Base-by-base conservation (phyloP, 768 basidiomycete genomes). In the Pisolithus orientalis region DNA sequence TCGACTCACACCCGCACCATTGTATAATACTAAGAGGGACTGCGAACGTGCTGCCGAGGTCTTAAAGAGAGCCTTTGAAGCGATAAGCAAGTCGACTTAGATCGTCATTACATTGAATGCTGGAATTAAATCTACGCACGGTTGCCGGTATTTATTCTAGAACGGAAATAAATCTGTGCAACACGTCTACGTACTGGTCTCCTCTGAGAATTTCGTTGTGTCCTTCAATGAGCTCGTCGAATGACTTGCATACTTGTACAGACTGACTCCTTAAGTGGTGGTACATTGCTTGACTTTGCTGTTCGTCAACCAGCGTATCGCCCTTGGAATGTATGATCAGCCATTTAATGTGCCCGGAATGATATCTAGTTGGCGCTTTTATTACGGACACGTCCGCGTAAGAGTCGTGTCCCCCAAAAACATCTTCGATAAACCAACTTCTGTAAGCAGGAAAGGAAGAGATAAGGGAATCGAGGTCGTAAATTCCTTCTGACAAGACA, bases 1-100 rank as follows among this genome's bases (percentile, higher is more conserved):
- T 59, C 80, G 96, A 9, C 71, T 98, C 43, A 80, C 92, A 55
- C 94, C 94, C 44, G 77, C 78, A 14, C 87, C 94, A 32, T 71
- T 98, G 64, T 99, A 97, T 69, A 96, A 87, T 65, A 85, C 85
- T 11, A 74, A 83, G 59, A 70, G 73, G 58, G 96, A 99, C 59
- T 87, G 87, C 55, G 78, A 87, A 60, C 70, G 75, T 50, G 90
- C 85, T 10, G 90, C 79, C 13, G 66, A 67, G 53, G 79, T 76
- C 53, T 63, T 97, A 25, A 84, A 92, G 48, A 72, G 79, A 51
- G 82, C 74, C 10, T 70, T 89, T 47, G 69, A 71, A 50, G 59
- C 64, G 47, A 48, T 52, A 51, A 55, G 48, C 37, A 49, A 49
- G 29, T 31, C 53, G 25, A 21, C 44, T 34, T 67, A 51, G 21